Evolutionary conservation across 2,329 filamentous ascomycete genomes (phyloP), one percentile per base, ranked within the genome.

Genomic region (Alternaria consortialis): DNA sequence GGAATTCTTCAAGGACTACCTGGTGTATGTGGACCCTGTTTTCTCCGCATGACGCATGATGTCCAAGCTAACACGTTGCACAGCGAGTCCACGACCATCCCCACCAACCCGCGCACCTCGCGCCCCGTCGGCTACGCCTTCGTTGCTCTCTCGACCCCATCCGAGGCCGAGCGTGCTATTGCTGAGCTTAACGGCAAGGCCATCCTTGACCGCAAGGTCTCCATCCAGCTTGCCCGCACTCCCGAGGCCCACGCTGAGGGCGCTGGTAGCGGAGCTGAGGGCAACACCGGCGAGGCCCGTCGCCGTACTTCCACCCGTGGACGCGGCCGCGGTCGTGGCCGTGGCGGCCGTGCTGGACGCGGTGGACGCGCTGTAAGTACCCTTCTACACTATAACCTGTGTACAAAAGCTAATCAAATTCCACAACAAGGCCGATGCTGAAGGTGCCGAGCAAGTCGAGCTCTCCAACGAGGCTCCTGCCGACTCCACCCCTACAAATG

Each of bases 1-100:
- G 88, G 92, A 95, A 77, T 99, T 99, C 89, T 99, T 99, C 91
- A 94, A 95, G 88, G 92, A 90, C 84, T 98, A 97, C 88, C 91
- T 95, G 87, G 93, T 99, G 95, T 99, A 88, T 88, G 94, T 92
- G 66, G 59, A 58, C 64, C 56, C 68, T 43, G 34, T 20, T 32
- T 58, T 40, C 50, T 63, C 69, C 68, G 60, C 64, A 65, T 68
- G 54, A 63, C 62, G 59, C 58, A 62, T 37, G 6, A 6, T 15
- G 36, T 25, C 39, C 4, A 36, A 62, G 63, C 69, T 76, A 73
- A 75, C 67, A 67, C 60, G 58, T 64, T 69, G 66, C 71, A 60
- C 77, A 98, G 95, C 83, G 95, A 99, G 87, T 97, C 93, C 82
- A 94, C 94, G 82, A 98, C 95, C 74, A 99, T 99, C 83, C 95